Evolutionary conservation across 140 eudicot genomes (phyloP).

Genomic region (Stevia rebaudiana): DNA sequence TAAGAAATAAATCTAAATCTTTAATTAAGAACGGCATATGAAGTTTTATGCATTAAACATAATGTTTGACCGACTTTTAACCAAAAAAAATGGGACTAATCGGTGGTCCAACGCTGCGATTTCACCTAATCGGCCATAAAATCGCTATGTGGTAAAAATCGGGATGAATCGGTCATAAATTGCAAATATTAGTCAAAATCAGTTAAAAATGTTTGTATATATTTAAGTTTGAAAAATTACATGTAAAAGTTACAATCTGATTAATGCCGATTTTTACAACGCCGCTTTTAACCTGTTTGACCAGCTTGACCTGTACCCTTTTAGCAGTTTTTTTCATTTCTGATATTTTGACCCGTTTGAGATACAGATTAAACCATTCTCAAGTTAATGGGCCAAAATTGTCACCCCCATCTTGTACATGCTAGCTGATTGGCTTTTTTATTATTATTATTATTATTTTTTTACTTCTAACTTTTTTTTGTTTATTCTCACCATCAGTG

Average conservation of each 20-base stretch:
- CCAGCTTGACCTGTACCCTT: background rate
- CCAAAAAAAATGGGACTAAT: too few species aligned
- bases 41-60: background rate
- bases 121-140: too few species aligned
- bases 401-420: background rate
- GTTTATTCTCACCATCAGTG: slow-evolving; percentile 44
- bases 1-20: background rate
- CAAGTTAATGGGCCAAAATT: background rate
- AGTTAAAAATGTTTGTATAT: too few species aligned
- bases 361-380: background rate
- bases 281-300: background rate
- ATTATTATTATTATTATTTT: slow-evolving; percentile 21
- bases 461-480: too few species aligned
- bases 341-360: background rate
- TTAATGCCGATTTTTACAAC: too few species aligned
- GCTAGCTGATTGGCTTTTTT: slow-evolving; percentile 13
- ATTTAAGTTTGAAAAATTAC: too few species aligned
- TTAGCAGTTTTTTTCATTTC: background rate
- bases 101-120: too few species aligned
- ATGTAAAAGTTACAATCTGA: too few species aligned
- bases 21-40: background rate
- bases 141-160: too few species aligned
- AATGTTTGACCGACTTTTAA: background rate
- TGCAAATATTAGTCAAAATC: too few species aligned
- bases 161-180: too few species aligned